Evolutionary conservation across 2,329 filamentous ascomycete genomes (phyloP).

Genomic region (Fusarium sp.): DNA sequence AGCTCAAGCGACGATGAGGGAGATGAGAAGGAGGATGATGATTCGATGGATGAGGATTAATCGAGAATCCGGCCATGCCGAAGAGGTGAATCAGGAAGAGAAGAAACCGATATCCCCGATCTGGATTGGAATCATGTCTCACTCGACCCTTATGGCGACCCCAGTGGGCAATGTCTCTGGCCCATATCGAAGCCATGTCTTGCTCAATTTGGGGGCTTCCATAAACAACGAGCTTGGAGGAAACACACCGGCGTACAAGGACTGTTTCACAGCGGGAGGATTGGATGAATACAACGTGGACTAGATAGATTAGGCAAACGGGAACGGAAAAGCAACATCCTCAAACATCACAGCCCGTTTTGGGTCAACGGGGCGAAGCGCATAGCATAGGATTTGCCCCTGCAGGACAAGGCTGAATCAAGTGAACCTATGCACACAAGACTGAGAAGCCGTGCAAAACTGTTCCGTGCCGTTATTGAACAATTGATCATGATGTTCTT

Average conservation of each 20-base stretch:
- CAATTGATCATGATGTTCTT: constrained; percentile 1
- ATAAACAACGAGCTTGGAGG: constrained; percentile 25
- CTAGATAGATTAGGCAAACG: constrained; percentile 31
- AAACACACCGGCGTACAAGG: constrained; percentile 35
- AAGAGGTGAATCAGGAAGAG: constrained; percentile 11
- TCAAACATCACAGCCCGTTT: constrained; percentile 31
- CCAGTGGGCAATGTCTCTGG: constrained; percentile 20
- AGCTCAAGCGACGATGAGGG: constrained; percentile 70
- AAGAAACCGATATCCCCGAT: constrained; percentile 9
- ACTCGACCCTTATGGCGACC: constrained; percentile 15
- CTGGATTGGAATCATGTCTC: constrained; percentile 28
- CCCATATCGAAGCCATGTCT: constrained; percentile 29
- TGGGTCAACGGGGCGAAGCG: constrained; percentile 19
- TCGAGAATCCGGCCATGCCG: constrained; percentile 13
- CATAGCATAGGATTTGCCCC: constrained; percentile 29
- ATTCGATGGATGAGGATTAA: constrained; percentile 69
- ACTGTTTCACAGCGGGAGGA: constrained; percentile 32
- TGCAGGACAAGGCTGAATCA: constrained; percentile 10
- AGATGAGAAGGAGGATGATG: constrained; percentile 60
- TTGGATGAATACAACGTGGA: constrained; percentile 11
- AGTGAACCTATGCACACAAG: not conserved
- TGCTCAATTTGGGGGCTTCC: constrained; percentile 4
- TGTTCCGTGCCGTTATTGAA: not conserved
- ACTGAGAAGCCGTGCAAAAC: constrained; percentile 5
- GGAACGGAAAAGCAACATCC: constrained; percentile 35